A percentile compares a stretch with the other conserved stretches of the same genome.
Conservation (phyloP, 305 asterid species). For the Plantago rigida region DNA sequence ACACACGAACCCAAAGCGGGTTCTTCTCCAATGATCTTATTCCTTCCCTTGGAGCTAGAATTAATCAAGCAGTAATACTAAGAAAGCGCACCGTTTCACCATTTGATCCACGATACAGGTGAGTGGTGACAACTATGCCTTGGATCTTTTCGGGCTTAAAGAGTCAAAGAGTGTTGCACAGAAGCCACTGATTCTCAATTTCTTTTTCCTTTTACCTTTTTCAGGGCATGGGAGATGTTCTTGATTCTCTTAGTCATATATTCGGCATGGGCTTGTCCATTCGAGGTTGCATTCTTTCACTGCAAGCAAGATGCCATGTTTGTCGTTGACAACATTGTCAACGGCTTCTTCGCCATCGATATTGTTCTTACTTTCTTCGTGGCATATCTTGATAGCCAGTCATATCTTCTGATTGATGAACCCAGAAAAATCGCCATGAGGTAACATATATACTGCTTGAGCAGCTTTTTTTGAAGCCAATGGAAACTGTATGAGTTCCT, state of each 20-base stretch:
- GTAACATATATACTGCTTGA: constrained; percentile 30
- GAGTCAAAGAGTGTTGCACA: neutral
- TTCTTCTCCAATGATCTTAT: constrained; percentile 71
- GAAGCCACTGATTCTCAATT: constrained; percentile 6
- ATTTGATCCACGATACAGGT: constrained; percentile 66
- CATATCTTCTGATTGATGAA: constrained; percentile 66
- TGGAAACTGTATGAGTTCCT: neutral
- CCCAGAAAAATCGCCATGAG: constrained; percentile 58
- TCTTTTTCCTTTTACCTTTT: neutral
- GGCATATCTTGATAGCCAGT: constrained; percentile 61
- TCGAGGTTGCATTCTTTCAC: constrained; percentile 65
- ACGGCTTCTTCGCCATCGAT: constrained; percentile 69
- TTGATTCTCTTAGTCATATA: constrained; percentile 59
- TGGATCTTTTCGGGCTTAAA: neutral
- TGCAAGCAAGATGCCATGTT: constrained; percentile 57
- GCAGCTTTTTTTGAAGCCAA: neutral
- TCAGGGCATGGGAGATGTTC: constrained; percentile 81
- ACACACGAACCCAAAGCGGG: constrained; percentile 35
- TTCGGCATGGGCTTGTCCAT: constrained; percentile 85
- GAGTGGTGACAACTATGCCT: constrained; percentile 3
- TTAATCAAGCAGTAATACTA: constrained; percentile 53
- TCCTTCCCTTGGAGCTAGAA: constrained; percentile 82
- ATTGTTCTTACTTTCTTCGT: constrained; percentile 83
- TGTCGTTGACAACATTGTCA: constrained; percentile 61
- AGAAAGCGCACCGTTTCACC: constrained; percentile 55